Percentiles rank a stretch among this genome's conserved stretches.
Conservation (phyloP, 441 rosid species). For the Adansonia rubrostipa region DNA sequence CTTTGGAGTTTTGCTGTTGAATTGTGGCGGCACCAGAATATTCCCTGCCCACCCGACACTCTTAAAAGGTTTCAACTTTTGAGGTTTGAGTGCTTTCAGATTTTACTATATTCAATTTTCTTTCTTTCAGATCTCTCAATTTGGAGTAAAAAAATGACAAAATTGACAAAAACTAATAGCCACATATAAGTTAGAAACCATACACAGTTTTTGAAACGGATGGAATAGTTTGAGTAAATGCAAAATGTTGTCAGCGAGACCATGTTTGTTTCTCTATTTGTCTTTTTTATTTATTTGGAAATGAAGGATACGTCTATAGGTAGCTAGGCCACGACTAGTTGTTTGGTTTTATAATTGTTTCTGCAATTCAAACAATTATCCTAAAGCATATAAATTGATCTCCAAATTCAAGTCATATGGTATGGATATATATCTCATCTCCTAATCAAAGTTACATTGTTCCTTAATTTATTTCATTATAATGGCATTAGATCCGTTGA, state of each 20-base stretch:
- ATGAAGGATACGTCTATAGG: background rate
- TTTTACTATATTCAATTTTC: conserved; percentile 2
- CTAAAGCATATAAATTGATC: background rate
- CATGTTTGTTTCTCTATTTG: conserved; percentile 58
- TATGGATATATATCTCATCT: conserved; percentile 18
- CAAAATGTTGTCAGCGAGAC: conserved; percentile 67
- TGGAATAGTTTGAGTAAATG: conserved; percentile 49
- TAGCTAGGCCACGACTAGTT: background rate
- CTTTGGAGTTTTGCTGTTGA: conserved; percentile 85
- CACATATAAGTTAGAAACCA: conserved; percentile 16
- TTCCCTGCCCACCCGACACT: conserved; percentile 77
- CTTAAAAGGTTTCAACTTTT: background rate
- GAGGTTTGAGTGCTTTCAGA: too few species aligned
- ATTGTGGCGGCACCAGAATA: conserved; percentile 81
- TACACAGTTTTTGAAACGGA: background rate
- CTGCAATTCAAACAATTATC: conserved; percentile 31
- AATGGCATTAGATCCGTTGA: too few species aligned
- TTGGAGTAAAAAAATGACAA: background rate
- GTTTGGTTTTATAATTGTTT: conserved; percentile 1
- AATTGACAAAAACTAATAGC: background rate
- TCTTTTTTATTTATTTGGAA: conserved; percentile 37
- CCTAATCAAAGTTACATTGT: conserved; percentile 1
- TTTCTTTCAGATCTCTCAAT: conserved; percentile 15
- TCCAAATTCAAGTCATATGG: conserved; percentile 20
- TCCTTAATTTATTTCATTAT: conserved; percentile 16